Evolutionary conservation across 2,329 filamentous ascomycete genomes (phyloP).

Genomic region (Trichoderma semiorbis): DNA sequence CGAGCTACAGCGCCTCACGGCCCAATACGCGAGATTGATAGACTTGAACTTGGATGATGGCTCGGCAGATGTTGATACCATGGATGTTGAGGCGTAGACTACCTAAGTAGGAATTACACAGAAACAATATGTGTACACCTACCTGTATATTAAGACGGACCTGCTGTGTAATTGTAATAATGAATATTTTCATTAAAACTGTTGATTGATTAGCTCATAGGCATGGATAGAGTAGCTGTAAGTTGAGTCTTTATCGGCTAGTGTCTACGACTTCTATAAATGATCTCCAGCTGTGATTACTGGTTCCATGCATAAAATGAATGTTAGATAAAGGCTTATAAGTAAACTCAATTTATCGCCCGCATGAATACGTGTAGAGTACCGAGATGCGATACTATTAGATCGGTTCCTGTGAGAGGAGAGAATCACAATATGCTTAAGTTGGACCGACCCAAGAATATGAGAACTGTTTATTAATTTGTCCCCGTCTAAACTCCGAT

Average conservation of each 20-base stretch:
- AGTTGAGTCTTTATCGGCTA: not conserved
- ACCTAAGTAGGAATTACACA: not conserved
- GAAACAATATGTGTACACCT: not conserved
- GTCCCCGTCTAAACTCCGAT: not conserved
- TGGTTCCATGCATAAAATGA: not conserved
- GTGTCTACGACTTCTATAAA: not conserved
- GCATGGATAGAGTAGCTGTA: not conserved
- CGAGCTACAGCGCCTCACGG: constrained; percentile 89
- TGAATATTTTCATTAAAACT: not conserved
- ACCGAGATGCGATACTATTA: not conserved
- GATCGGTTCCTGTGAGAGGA: not conserved
- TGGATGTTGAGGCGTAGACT: constrained; percentile 39
- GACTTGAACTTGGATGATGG: constrained; percentile 55
- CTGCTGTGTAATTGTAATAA: not conserved
- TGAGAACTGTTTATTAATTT: not conserved
- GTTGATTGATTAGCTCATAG: not conserved
- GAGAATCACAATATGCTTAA: not conserved
- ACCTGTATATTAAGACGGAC: not conserved
- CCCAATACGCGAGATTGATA: constrained; percentile 85
- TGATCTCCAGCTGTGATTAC: not conserved
- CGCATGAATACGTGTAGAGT: not conserved
- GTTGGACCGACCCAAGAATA: not conserved
- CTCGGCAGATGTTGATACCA: constrained; percentile 41
- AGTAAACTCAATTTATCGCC: not conserved
- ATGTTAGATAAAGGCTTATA: not conserved